Evolutionary conservation across 2,329 filamentous ascomycete species (phyloP).

Genomic region (Exophiala lecanii-corni): DNA sequence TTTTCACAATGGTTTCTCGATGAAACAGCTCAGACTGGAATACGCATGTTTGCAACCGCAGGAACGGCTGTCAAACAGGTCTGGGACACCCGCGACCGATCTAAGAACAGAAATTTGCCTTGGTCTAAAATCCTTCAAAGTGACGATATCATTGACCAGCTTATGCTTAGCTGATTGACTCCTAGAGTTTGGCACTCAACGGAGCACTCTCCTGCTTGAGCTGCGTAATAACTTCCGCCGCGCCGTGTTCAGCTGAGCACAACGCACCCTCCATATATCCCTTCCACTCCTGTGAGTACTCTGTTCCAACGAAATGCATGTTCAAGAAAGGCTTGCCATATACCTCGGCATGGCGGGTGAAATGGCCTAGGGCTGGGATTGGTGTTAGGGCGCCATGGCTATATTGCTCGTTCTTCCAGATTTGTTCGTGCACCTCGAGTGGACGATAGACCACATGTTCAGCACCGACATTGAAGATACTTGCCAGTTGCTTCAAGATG

Average conservation of each 20-base stretch:
- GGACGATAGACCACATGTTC: not conserved
- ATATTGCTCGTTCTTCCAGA: conserved; percentile 2
- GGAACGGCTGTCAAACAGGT: conserved; percentile 3
- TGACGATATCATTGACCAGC: not conserved
- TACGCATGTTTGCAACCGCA: conserved; percentile 5
- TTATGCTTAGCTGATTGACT: conserved; percentile 10
- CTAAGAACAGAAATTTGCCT: conserved; percentile 1
- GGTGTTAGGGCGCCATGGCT: not conserved
- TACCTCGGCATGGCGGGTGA: conserved; percentile 28
- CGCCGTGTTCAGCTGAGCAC: conserved; percentile 44
- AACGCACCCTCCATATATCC: conserved; percentile 57
- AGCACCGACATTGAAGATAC: conserved; percentile 6
- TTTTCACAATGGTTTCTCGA: conserved; percentile 2
- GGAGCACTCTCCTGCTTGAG: not conserved
- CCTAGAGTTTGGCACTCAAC: not conserved
- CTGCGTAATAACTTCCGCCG: conserved; percentile 26
- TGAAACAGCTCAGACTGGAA: not conserved
- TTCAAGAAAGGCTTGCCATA: conserved; percentile 30
- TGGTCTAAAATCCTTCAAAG: conserved; percentile 1
- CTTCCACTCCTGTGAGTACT: conserved; percentile 50
- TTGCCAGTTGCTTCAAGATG: not conserved
- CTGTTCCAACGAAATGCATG: conserved; percentile 49
- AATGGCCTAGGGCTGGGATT: not conserved
- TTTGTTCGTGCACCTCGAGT: conserved; percentile 16
- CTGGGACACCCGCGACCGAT: conserved; percentile 3